Conservation (phyloP, 2,329 filamentous ascomycete species). For the Chrysoporthe cubensis region DNA sequence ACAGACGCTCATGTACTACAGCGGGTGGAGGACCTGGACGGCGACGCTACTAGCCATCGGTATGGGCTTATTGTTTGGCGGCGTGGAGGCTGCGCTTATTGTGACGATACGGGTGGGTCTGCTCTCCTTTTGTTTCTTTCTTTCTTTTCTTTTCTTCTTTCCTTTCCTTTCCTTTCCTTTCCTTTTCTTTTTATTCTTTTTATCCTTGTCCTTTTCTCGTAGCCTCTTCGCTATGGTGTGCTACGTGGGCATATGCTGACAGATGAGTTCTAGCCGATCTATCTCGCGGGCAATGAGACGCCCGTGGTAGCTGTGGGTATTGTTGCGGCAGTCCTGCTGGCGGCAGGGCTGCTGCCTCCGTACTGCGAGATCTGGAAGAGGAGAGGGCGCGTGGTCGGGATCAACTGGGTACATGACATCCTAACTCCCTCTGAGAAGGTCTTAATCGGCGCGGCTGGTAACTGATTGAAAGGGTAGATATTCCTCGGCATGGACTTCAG, state of each 20-base stretch:
- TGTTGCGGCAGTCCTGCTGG: constrained; percentile 60
- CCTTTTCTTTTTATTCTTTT: too few species aligned
- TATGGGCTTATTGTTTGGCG: constrained; percentile 51
- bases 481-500: constrained; percentile 64
- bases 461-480: constrained; percentile 36
- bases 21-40: constrained; percentile 52
- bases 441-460: too few species aligned
- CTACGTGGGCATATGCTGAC: background rate
- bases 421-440: background rate
- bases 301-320: constrained; percentile 62
- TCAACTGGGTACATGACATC: constrained; percentile 48
- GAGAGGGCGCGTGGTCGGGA: constrained; percentile 62
- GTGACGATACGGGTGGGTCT: constrained; percentile 55
- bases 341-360: constrained; percentile 60
- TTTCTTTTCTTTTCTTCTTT: too few species aligned
- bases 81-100: constrained; percentile 59
- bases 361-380: constrained; percentile 67
- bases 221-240: background rate
- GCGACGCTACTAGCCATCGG: constrained; percentile 45
- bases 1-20: constrained; percentile 45
- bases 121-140: too few species aligned
- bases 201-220: background rate
- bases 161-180: too few species aligned
- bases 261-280: constrained; percentile 49
- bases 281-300: constrained; percentile 55